phyloP scores from a whole-genome alignment of 1,284 basidiomycete genomes.

The Cystobasidium pallidum region DNA sequence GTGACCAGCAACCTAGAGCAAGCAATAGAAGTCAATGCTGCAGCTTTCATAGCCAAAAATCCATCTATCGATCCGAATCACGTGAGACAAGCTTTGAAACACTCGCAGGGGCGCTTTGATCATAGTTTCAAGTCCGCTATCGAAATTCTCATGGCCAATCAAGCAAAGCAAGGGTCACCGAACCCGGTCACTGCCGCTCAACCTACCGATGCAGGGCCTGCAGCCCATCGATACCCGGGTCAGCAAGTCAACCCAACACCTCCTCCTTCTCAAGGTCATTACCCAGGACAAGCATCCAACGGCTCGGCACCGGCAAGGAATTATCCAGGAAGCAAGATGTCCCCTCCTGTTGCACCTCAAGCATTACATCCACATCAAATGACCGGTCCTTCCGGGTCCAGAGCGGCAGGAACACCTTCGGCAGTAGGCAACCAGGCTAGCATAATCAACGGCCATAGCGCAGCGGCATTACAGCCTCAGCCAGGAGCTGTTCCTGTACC shows the following conservation, averaged over 20 bases:
- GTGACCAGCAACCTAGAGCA: constrained; percentile 15
- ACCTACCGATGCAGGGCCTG: background rate
- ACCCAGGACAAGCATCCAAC: constrained; percentile 3
- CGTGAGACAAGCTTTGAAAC: constrained; percentile 35
- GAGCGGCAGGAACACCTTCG: background rate
- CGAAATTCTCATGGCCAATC: constrained; percentile 15
- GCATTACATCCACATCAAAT: constrained; percentile 38
- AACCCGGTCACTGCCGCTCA: background rate
- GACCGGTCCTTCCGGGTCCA: constrained; percentile 13
- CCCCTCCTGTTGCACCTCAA: constrained; percentile 10
- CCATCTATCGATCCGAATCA: constrained; percentile 13
- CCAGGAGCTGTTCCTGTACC: background rate
- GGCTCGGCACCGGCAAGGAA: background rate
- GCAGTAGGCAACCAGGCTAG: constrained; percentile 5
- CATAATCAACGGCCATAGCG: constrained; percentile 28
- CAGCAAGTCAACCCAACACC: constrained; percentile 23
- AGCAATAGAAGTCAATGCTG: constrained; percentile 25
- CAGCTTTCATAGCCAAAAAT: constrained; percentile 33
- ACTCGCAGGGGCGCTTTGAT: constrained; percentile 37
- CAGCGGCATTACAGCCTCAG: constrained; percentile 8
- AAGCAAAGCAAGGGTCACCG: constrained; percentile 12
- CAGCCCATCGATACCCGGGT: constrained; percentile 24
- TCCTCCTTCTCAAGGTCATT: constrained; percentile 7
- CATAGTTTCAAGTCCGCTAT: constrained; percentile 32
- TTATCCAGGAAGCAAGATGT: constrained; percentile 24